Conservation (phyloP, 2,329 filamentous ascomycete species). For the Diaporthe sp. region DNA sequence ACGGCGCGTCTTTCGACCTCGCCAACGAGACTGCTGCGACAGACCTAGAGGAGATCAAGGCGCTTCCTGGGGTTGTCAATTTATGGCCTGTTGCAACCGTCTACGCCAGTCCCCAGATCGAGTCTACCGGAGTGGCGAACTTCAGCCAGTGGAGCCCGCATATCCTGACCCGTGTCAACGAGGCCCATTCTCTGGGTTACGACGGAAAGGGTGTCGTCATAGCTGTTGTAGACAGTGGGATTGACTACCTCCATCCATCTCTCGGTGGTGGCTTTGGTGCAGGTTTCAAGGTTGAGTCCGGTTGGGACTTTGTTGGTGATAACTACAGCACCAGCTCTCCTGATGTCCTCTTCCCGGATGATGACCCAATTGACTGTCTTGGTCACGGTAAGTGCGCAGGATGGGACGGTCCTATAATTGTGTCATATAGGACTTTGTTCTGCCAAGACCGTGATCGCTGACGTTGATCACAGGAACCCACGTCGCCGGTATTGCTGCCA, state of each 20-base stretch:
- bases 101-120: conserved; percentile 1
- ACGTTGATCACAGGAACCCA: not conserved
- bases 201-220: conserved; percentile 1
- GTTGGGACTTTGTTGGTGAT: conserved; percentile 55
- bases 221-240: conserved; percentile 52
- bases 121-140: conserved; percentile 9
- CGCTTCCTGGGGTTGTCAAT: conserved; percentile 40
- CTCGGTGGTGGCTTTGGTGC: conserved; percentile 57
- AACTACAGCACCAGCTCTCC: conserved; percentile 41
- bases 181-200: conserved; percentile 9
- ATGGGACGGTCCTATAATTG: conserved; percentile 37
- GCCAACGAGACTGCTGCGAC: conserved; percentile 16
- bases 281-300: conserved; percentile 53
- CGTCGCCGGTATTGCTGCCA: not conserved
- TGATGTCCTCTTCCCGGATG: conserved; percentile 48
- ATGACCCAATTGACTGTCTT: conserved; percentile 52
- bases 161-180: not conserved
- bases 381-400: conserved; percentile 49
- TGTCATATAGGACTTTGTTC: conserved; percentile 11
- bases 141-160: conserved; percentile 25
- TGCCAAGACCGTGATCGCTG: not conserved
- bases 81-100: conserved; percentile 37
- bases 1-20: conserved; percentile 42
- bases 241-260: conserved; percentile 56
- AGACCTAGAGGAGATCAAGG: conserved; percentile 35